Base-by-base conservation (phyloP, 345 rosid genomes). In the Populus simonii region DNA sequence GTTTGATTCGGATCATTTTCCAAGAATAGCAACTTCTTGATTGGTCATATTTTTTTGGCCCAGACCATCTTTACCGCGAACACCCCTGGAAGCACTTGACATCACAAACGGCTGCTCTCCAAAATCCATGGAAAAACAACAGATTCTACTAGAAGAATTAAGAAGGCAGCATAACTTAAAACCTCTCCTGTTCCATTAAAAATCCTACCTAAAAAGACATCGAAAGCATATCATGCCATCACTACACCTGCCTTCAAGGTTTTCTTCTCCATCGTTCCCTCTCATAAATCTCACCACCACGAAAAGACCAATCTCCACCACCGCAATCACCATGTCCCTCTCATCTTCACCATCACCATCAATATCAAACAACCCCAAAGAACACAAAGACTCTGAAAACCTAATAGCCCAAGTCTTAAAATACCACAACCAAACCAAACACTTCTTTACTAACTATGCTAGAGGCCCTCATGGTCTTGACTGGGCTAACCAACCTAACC, bases 401-500 rank as follows among this genome's bases (percentile, higher is more conserved):
- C 78, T 92, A 12, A 47, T 47, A 47, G 53, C 80, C n/a, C 89
- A 85, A 53, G 90, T 88, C 47, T 72, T 94, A 16, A 85, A 74
- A 74, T 94, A 89, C 85, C 98, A 94, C 78, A 81, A 85, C 68
- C 91, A 91, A 83, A 92, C 97, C 55, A 92, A 94, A 65, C 98
- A 94, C 75, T 81, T 87, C 38, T 92, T 92, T 76, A 80, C 82
- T 72, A 82, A 81, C 53, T 92, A 89, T 78, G 97, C 98, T 2
- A 81, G 89, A 77, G 97, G 98, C 16, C 98, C 98, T 35, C 94
- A 82, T 16, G 97, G 96, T 76, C 95, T 94, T 16, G 97, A 94
- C 76, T 91, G 97, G 98, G 92, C 96, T 31, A 94, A 92, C 84
- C 98, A 94, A 51, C 98, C 98, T 7, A 88, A 94, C 74, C 98